Evolutionary conservation across 805 yeast species (phyloP).

Genomic region (Candida ulmi): DNA sequence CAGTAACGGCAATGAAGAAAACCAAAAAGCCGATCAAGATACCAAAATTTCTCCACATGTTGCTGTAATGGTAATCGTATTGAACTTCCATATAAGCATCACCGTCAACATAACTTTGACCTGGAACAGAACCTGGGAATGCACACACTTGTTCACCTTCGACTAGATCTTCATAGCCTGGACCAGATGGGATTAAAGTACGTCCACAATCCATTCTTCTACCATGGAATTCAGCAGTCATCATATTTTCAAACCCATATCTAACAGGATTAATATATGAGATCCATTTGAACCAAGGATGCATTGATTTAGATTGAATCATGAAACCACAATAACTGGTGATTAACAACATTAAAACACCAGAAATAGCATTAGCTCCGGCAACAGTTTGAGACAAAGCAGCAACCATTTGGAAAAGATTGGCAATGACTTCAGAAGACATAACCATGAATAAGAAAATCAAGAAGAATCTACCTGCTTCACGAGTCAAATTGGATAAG

Average conservation of each 20-base stretch:
- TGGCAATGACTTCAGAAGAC: constrained; percentile 41
- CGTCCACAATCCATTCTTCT: constrained; percentile 47
- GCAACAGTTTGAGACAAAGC: constrained; percentile 42
- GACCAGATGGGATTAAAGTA: constrained; percentile 57
- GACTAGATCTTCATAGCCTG: constrained; percentile 38
- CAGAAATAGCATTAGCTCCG: constrained; percentile 58
- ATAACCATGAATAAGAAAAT: constrained; percentile 39
- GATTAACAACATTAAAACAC: constrained; percentile 44
- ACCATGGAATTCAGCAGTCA: constrained; percentile 61
- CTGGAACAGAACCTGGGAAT: constrained; percentile 54
- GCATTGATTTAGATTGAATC: constrained; percentile 55
- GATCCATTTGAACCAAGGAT: constrained; percentile 70
- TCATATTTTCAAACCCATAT: constrained; percentile 56
- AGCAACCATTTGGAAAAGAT: constrained; percentile 50
- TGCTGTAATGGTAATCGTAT: constrained; percentile 47
- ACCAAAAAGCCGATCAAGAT: constrained; percentile 48
- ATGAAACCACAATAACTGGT: constrained; percentile 61
- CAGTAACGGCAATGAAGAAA: constrained; percentile 47
- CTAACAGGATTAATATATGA: constrained; percentile 52
- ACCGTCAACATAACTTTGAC: constrained; percentile 50
- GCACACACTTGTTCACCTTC: constrained; percentile 46
- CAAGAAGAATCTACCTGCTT: constrained; percentile 51
- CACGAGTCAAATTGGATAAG: constrained; percentile 44
- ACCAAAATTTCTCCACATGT: constrained; percentile 82
- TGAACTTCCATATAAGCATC: constrained; percentile 44